Conservation (phyloP, 345 rosid species). For the Eucalyptus cloeziana region DNA sequence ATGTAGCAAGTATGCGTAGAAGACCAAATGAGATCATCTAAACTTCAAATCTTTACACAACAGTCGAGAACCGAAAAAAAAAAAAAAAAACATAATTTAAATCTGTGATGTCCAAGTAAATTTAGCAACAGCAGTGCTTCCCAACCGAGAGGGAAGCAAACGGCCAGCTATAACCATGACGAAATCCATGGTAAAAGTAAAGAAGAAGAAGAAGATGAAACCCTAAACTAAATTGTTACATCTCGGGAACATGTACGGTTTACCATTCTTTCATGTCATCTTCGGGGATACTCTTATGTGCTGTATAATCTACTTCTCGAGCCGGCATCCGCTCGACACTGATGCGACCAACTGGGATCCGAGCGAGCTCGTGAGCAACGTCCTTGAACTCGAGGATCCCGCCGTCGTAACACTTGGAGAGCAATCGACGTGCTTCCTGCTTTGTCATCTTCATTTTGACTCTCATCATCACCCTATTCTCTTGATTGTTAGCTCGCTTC, state of each 20-base stretch:
- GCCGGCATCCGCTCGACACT: neutral
- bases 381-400: conserved; percentile 38
- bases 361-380: conserved; percentile 21
- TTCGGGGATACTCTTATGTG: conserved; percentile 16
- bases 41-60: neutral
- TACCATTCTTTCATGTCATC: neutral
- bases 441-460: conserved; percentile 61
- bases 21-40: neutral
- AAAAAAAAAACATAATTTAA: neutral
- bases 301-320: neutral
- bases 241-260: neutral
- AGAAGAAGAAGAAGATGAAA: neutral
- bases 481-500: neutral
- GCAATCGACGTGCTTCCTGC: conserved; percentile 34
- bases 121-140: neutral
- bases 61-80: neutral
- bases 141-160: neutral
- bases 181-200: neutral
- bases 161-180: neutral
- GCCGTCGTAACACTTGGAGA: conserved; percentile 34
- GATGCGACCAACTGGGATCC: conserved; percentile 23
- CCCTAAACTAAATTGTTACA: neutral
- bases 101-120: neutral
- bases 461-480: conserved; percentile 11
- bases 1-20: neutral